A percentile compares a stretch with the other conserved stretches of the same genome.
These are phyloP conservation scores for Piromyces finnis DNA, from an alignment of 192 early-diverging fungal genomes.

Conservation along the genomic window DNA sequence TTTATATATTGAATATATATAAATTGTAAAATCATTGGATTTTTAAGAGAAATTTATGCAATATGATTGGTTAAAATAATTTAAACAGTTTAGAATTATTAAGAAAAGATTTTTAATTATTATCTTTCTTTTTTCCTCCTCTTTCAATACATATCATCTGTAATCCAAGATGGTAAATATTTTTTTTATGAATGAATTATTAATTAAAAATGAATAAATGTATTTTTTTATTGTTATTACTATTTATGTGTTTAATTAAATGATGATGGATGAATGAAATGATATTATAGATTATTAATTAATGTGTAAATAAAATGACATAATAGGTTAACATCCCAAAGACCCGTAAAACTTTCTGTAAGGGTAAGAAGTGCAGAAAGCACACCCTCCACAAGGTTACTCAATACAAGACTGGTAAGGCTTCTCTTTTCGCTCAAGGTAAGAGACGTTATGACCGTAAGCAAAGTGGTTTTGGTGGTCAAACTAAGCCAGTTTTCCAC, in stretches of 20 bases:
- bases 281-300: too few species aligned
- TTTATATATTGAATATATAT: too few species aligned
- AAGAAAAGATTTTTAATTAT: background rate
- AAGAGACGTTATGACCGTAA: slow-evolving; percentile 95
- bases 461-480: slow-evolving; percentile 99
- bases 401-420: slow-evolving; percentile 99
- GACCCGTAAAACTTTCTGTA: slow-evolving; percentile 99
- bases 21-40: background rate
- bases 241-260: too few species aligned
- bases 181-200: background rate
- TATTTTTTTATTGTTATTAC: too few species aligned
- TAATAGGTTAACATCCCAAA: slow-evolving; percentile 98
- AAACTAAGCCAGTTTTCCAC: slow-evolving; percentile 99
- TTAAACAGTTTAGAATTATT: background rate
- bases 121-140: background rate
- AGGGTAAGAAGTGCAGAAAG: slow-evolving; percentile 90
- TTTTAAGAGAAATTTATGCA: background rate
- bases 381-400: slow-evolving; percentile 99
- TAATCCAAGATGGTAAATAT: background rate
- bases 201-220: background rate
- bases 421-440: slow-evolving; percentile 98
- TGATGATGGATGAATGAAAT: too few species aligned
- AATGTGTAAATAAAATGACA: too few species aligned
- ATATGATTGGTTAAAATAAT: background rate
- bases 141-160: background rate